These are phyloP conservation scores for Nicotiana paniculata DNA, from an alignment of 257 asterid genomes.

Conservation along the genomic window DNA sequence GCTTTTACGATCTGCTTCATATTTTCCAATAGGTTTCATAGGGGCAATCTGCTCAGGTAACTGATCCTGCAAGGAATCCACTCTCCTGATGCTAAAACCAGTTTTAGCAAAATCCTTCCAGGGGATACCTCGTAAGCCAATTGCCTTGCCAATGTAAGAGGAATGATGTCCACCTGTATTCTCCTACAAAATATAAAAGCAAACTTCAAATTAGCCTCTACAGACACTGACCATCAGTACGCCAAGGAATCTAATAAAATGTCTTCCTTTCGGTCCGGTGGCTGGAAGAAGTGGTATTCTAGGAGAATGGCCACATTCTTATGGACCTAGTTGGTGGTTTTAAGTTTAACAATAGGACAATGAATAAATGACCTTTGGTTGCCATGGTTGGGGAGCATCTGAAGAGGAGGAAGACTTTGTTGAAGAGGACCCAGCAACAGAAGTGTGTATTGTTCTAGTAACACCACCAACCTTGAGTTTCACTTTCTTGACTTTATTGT, in stretches of 20 bases:
- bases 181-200: slow-evolving; percentile 30
- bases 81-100: slow-evolving; percentile 41
- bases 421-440: slow-evolving; percentile 42
- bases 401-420: slow-evolving; percentile 33
- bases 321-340: not conserved
- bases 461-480: slow-evolving; percentile 87
- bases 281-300: not conserved
- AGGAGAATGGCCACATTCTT: not conserved
- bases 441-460: slow-evolving; percentile 54
- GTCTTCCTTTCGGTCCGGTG: not conserved
- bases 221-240: not conserved
- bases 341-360: not conserved
- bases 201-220: not conserved
- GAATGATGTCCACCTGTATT: slow-evolving; percentile 7
- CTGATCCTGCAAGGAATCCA: slow-evolving; percentile 22
- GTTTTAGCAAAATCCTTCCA: slow-evolving; percentile 69
- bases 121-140: slow-evolving; percentile 53
- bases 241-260: not conserved
- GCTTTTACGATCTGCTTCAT: slow-evolving; percentile 30
- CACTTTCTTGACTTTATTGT: slow-evolving; percentile 48
- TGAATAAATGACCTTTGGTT: slow-evolving; percentile 20
- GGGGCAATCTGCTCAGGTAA: slow-evolving; percentile 21
- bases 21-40: slow-evolving; percentile 25
- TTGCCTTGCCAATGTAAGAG: slow-evolving; percentile 21
- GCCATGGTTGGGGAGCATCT: slow-evolving; percentile 21